Evolutionary conservation across 2,329 filamentous ascomycete genomes (phyloP).

Genomic region (Colletotrichum sublineola): DNA sequence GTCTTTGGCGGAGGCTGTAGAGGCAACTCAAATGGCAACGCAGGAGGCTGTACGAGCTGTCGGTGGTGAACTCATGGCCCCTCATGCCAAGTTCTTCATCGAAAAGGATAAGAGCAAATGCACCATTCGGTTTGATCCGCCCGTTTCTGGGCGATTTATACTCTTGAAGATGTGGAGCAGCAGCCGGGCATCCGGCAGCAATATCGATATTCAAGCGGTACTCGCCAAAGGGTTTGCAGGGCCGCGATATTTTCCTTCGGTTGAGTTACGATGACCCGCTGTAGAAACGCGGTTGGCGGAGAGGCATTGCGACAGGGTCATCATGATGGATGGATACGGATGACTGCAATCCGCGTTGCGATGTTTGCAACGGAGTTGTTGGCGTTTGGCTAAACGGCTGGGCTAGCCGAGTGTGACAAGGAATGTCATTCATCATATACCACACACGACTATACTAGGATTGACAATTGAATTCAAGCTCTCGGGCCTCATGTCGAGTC

Average conservation of each 20-base stretch:
- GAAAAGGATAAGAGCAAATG: slow-evolving; percentile 86
- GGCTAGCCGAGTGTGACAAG: slow-evolving; percentile 11
- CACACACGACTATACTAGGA: slow-evolving; percentile 18
- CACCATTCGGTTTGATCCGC: slow-evolving; percentile 86
- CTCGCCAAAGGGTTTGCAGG: slow-evolving; percentile 88
- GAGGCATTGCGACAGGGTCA: not conserved
- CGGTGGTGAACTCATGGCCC: slow-evolving; percentile 73
- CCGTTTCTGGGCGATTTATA: slow-evolving; percentile 85
- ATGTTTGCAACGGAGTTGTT: slow-evolving; percentile 22
- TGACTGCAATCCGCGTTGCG: not conserved
- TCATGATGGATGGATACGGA: slow-evolving; percentile 11
- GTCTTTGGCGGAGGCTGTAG: slow-evolving; percentile 56
- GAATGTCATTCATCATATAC: slow-evolving; percentile 33
- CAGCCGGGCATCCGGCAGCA: slow-evolving; percentile 71
- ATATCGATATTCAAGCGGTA: slow-evolving; percentile 92
- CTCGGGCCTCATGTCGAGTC: not conserved
- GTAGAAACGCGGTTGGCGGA: not conserved
- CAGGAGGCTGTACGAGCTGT: slow-evolving; percentile 70
- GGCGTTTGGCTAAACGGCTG: not conserved
- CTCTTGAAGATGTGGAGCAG: slow-evolving; percentile 93
- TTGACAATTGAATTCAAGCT: not conserved
- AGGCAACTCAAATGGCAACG: slow-evolving; percentile 65
- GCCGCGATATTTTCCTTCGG: slow-evolving; percentile 83
- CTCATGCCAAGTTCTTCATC: slow-evolving; percentile 87
- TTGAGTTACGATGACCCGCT: slow-evolving; percentile 67